Base-by-base conservation (phyloP, 208 protist species). In the Leishmania arabica region DNA sequence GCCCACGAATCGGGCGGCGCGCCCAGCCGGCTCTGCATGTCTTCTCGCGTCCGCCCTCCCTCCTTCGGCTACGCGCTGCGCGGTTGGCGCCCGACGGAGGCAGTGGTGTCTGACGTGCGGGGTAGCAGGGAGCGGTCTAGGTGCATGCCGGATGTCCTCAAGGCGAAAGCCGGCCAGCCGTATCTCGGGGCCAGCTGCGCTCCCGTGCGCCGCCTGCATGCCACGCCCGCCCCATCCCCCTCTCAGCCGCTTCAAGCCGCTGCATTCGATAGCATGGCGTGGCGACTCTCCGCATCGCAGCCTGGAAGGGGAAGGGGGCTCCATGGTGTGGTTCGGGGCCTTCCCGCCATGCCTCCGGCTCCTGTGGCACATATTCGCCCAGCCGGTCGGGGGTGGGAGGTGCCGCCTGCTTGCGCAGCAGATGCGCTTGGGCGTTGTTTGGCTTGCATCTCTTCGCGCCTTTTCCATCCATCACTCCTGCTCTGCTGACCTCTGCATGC, bases 401-500 rank as follows among this genome's bases (percentile, higher is more conserved):
- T 37, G 60, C 60, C n/a, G n/a, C n/a, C 6, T 24, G 53, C 53
- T 24, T 56, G 45, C 45, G 11, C 17, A 24, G 19, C 53, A 56
- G 13, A 56, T 56, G 53, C 53, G 19, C 53, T 56, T 24, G 3
- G 19, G 53, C 5, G 53, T 6, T 56, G 34, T 7, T 19, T 21
- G 27, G 64, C 17, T 19, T 49, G 66, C 66, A 71, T 17, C 40
- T 47, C 34, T 47, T 27, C 40, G 19, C 66, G 66, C 17, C 51
- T 69, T n/a, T 71, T 56, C 27, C n/a, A 6, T 78, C 24, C 58
- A 24, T 37, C 42, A 65, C 40, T 78, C 17, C 77, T 83, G 51
- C 37, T 82, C 37, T 70, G 65, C 65, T 70, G n/a, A 49, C 34
- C 66, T n/a, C 66, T 49, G 19, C 19, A 49, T 49, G 42, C 66